A percentile compares a stretch with the other conserved stretches of the same genome.
Conservation (phyloP, 106 monocot species). For the Dendrobium officinale region DNA sequence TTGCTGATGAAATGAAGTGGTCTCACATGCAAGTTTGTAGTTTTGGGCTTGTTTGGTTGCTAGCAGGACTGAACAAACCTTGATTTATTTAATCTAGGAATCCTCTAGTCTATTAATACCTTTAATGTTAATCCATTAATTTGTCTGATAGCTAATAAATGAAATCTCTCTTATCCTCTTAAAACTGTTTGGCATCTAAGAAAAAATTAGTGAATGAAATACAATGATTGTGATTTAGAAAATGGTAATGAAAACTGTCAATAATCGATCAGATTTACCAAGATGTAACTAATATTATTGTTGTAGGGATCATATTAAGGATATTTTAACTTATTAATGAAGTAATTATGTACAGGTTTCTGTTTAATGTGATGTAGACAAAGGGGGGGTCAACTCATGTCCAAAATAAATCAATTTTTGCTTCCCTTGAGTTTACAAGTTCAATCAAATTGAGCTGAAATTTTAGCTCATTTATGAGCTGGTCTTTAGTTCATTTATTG, state of each 20-base stretch:
- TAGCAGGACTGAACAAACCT: background rate
- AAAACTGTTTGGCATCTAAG: background rate
- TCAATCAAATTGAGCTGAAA: too few species aligned
- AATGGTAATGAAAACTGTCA: background rate
- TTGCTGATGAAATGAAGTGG: background rate
- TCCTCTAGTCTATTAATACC: too few species aligned
- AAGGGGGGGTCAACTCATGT: too few species aligned
- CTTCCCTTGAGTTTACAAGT: too few species aligned
- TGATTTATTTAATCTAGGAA: too few species aligned
- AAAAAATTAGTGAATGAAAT: background rate
- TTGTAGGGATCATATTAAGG: background rate
- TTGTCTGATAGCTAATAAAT: background rate
- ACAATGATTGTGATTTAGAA: background rate
- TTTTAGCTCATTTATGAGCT: too few species aligned
- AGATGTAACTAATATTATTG: background rate
- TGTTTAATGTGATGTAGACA: too few species aligned
- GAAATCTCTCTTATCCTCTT: background rate
- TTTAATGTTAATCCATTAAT: background rate
- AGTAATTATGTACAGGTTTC: background rate
- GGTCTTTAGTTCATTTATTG: too few species aligned
- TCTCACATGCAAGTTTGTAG: background rate
- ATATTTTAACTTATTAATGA: background rate
- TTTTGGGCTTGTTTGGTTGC: background rate
- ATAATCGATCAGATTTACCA: background rate
- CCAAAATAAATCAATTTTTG: too few species aligned